Percentiles rank a stretch among this genome's conserved stretches.
phyloP scores from a whole-genome alignment of 768 basidiomycete species.

The Suillus luteus region DNA sequence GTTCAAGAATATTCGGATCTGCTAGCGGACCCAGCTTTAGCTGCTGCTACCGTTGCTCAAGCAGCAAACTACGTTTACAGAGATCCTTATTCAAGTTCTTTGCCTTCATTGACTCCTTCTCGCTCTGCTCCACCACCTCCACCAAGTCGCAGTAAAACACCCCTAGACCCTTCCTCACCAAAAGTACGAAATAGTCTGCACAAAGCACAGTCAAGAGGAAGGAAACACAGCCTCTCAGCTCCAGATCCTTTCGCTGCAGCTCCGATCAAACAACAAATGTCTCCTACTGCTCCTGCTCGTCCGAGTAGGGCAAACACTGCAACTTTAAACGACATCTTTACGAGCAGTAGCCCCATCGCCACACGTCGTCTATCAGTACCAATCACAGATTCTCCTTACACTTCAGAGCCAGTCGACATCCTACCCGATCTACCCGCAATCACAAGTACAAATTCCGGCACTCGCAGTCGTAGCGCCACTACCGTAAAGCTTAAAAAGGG shows the following conservation, averaged over 20 bases:
- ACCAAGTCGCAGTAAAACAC: conserved; percentile 29
- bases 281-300: conserved; percentile 64
- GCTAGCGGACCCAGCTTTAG: conserved; percentile 57
- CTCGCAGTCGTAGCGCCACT: conserved; percentile 46
- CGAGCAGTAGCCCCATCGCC: conserved; percentile 41
- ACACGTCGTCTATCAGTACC: conserved; percentile 58
- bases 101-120: conserved; percentile 31
- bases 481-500: conserved; percentile 51
- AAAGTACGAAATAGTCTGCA: conserved; percentile 58
- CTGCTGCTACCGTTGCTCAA: conserved; percentile 51
- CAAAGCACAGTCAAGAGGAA: conserved; percentile 54
- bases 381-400: conserved; percentile 24
- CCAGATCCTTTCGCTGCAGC: conserved; percentile 60
- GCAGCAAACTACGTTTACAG: conserved; percentile 35
- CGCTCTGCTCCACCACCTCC: conserved; percentile 49
- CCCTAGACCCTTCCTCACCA: conserved; percentile 34
- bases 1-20: conserved; percentile 79
- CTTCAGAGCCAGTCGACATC: conserved; percentile 26
- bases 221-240: conserved; percentile 51
- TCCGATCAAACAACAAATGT: conserved; percentile 33
- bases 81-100: conserved; percentile 36
- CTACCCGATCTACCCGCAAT: conserved; percentile 24
- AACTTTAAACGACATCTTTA: conserved; percentile 74
- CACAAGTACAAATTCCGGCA: conserved; percentile 22
- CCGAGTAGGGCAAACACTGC: conserved; percentile 87